Evolutionary conservation across 1,139 yeast genomes (phyloP).

Genomic region (Pneumocystis murina): DNA sequence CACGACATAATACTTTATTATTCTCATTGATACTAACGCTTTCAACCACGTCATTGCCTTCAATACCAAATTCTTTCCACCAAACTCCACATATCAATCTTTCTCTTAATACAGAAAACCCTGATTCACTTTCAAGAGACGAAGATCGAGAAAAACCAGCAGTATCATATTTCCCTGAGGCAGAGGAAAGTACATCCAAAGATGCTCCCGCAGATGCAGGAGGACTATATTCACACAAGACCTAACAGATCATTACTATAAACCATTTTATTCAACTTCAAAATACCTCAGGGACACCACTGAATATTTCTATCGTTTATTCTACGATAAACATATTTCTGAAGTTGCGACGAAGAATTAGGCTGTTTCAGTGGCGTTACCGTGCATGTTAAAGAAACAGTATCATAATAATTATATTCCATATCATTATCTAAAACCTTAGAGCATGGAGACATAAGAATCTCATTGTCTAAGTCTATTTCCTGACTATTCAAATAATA

Average conservation of each 20-base stretch:
- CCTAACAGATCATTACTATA: background rate
- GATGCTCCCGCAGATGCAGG: background rate
- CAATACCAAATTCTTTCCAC: background rate
- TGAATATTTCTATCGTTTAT: background rate
- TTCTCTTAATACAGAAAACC: background rate
- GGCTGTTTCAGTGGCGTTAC: background rate
- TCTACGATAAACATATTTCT: background rate
- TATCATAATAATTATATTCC: background rate
- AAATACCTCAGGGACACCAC: background rate
- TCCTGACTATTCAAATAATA: background rate
- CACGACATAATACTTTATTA: background rate
- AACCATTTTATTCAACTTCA: too few relatives aligned
- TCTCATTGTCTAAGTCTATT: background rate
- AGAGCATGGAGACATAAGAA: background rate
- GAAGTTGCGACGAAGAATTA: background rate
- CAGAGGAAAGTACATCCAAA: background rate
- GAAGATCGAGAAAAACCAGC: background rate
- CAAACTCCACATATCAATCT: background rate
- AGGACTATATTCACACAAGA: background rate
- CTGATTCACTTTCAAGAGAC: background rate
- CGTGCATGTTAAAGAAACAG: background rate
- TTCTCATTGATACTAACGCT: background rate
- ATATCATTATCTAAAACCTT: background rate
- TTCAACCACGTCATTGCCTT: background rate
- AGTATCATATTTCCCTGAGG: background rate